These are phyloP conservation scores for Bacterosira constricta DNA, from an alignment of 108 stramenopile genomes.

Conservation along the genomic window DNA sequence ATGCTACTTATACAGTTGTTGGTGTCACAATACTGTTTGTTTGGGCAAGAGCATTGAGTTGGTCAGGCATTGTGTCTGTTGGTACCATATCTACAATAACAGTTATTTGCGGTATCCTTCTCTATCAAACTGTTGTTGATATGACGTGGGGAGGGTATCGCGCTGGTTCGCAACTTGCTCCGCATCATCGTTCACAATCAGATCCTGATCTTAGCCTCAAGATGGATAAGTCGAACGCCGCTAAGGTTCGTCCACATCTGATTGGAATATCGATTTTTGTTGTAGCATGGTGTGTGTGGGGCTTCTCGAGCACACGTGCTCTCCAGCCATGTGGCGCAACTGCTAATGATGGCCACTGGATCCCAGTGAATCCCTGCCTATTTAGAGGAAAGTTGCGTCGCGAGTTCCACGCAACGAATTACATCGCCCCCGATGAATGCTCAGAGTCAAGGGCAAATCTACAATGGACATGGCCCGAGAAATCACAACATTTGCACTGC, in stretches of 20 bases:
- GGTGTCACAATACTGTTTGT: slow-evolving; percentile 5
- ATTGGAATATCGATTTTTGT: slow-evolving; percentile 40
- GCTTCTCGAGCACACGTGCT: neutral
- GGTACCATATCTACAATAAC: slow-evolving; percentile 23
- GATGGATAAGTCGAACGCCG: slow-evolving; percentile 15
- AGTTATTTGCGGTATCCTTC: slow-evolving; percentile 30
- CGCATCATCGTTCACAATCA: neutral
- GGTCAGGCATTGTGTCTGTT: slow-evolving; percentile 13
- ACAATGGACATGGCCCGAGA: slow-evolving; percentile 49
- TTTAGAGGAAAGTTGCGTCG: neutral
- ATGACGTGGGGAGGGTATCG: slow-evolving; percentile 39
- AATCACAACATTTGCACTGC: slow-evolving; percentile 23
- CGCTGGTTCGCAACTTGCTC: slow-evolving; percentile 4
- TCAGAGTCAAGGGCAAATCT: neutral
- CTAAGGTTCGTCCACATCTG: slow-evolving; percentile 40
- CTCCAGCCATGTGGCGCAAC: slow-evolving; percentile 9
- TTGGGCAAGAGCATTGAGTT: slow-evolving; percentile 12
- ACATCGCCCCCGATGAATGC: slow-evolving; percentile 22
- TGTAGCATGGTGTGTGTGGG: slow-evolving; percentile 16
- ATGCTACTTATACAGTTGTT: neutral
- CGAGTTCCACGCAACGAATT: slow-evolving; percentile 3
- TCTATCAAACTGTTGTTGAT: slow-evolving; percentile 43
- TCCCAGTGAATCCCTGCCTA: slow-evolving; percentile 34
- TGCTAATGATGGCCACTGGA: slow-evolving; percentile 50
- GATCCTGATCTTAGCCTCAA: neutral